phyloP scores from a whole-genome alignment of 768 basidiomycete species.

The Gloeostereum incarnatum region DNA sequence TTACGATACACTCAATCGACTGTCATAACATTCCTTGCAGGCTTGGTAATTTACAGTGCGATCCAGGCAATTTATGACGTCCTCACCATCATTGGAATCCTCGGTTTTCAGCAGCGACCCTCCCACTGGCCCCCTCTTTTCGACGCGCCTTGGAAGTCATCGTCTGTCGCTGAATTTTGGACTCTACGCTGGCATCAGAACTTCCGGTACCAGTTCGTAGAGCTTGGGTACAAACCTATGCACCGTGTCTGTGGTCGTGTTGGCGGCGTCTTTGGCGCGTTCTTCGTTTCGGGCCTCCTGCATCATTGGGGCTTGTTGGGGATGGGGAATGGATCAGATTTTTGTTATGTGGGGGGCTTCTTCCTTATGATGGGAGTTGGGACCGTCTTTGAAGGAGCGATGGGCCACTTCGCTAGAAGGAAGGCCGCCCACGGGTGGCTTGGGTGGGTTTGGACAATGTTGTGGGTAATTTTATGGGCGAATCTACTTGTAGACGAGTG shows the following conservation, averaged over 20 bases:
- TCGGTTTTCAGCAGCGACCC: slow-evolving; percentile 37
- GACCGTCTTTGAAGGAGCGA: too few relatives aligned
- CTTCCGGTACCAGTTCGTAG: slow-evolving; percentile 49
- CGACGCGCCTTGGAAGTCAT: slow-evolving; percentile 43
- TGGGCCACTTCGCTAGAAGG: too few relatives aligned
- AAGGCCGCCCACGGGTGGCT: too few relatives aligned
- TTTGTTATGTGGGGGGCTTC: too few relatives aligned
- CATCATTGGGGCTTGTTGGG: slow-evolving; percentile 53
- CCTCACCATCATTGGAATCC: slow-evolving; percentile 30
- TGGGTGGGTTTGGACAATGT: too few relatives aligned
- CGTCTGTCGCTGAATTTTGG: slow-evolving; percentile 60
- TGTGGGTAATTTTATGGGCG: too few relatives aligned
- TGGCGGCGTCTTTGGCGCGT: slow-evolving; percentile 47
- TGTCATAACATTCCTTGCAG: slow-evolving; percentile 29
- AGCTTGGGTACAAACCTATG: slow-evolving; percentile 37
- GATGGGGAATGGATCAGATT: slow-evolving; percentile 49
- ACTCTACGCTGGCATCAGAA: slow-evolving; percentile 59
- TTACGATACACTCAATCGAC: slow-evolving; percentile 33
- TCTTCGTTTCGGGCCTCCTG: slow-evolving; percentile 48
- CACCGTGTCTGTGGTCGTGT: slow-evolving; percentile 32
- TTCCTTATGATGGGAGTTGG: too few relatives aligned
- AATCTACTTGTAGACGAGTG: too few relatives aligned
- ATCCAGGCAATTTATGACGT: slow-evolving; percentile 35
- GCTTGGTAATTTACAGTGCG: slow-evolving; percentile 32
- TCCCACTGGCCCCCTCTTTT: slow-evolving; percentile 59